Base-by-base conservation (phyloP, 768 basidiomycete genomes). In the Stropharia rugosoannulata region DNA sequence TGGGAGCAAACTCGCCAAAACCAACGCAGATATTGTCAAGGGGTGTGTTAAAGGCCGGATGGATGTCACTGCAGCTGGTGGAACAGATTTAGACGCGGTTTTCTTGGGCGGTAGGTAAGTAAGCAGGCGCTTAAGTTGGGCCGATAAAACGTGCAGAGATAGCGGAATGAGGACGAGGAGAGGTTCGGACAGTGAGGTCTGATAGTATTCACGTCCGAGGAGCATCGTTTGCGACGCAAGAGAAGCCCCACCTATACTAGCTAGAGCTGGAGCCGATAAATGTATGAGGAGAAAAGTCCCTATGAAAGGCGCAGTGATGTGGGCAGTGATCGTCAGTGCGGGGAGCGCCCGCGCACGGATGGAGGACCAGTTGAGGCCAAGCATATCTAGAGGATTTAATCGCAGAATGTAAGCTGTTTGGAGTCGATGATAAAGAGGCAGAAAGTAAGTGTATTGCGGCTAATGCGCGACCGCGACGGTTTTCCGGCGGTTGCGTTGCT, bases 201-300 rank as follows among this genome's bases (percentile, higher is more conserved):
- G 90, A 68, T 95, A 95, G 70, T 92, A 93, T 70, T 93, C 92
- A 51, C 92, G 74, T 9, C 91, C 90, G 11, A 95, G 75, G 42
- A 95, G 74, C 89, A 94, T 86, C 44, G 83, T 80, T 64, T 83
- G 83, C 4, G 90, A 92, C 7, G 91, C 79, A 13, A 85, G 65
- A 9, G 72, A 74, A 1, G 86, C 81, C 0, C 91, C 91, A 4
- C 89, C 92, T 0, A 92, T 41, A 53, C 78, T 87, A 3, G 91
- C 91, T 2, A 86, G 69, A 1, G 80, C 71, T 2, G 93, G 93
- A 2, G 91, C 87, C 0, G 85, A 78, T 11, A 95, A 75, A 64
- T 95, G 93, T n/a, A 95, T 79, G 19, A 85, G 69, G 3, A 93
- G 72, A 63, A 94, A 95, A 0, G 84, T 84, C 9, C 83, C 74